Percentiles rank a stretch among this genome's conserved stretches.
Evolutionary conservation across 1,284 basidiomycete genomes (phyloP).

Genomic region (Malassezia japonica): DNA sequence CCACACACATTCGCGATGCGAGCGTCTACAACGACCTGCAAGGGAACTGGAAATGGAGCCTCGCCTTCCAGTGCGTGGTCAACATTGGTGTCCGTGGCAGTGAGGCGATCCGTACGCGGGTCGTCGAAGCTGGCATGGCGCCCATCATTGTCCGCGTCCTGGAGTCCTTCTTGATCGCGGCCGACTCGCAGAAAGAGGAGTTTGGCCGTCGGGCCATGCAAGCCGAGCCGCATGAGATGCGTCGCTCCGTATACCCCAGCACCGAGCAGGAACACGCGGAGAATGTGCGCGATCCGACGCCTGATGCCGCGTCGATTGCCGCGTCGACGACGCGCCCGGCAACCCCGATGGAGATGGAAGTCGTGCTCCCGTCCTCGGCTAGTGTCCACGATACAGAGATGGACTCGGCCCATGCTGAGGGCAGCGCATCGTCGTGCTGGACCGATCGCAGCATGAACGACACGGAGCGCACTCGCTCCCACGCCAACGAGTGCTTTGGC

Average conservation of each 20-base stretch:
- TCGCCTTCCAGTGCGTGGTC: conserved; percentile 89
- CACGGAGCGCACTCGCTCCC: not conserved
- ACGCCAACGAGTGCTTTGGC: not conserved
- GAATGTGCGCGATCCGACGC: not conserved
- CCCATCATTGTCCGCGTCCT: conserved; percentile 89
- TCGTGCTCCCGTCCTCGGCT: not conserved
- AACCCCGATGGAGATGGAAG: conserved; percentile 11
- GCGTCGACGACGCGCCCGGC: not conserved
- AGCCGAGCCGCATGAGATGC: not conserved
- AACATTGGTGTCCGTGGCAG: conserved; percentile 96
- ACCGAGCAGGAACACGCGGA: not conserved
- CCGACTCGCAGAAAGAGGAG: conserved; percentile 45
- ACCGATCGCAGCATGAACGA: not conserved
- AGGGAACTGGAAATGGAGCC: conserved; percentile 46
- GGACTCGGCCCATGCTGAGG: not conserved
- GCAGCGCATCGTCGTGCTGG: not conserved
- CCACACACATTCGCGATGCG: conserved; percentile 14
- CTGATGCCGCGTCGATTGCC: not conserved
- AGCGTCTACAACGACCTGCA: conserved; percentile 16
- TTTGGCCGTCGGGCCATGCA: not conserved
- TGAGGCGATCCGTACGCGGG: conserved; percentile 69
- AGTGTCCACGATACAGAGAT: not conserved
- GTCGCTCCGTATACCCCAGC: conserved; percentile 6
- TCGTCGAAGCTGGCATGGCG: conserved; percentile 90
- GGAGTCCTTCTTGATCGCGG: conserved; percentile 60